phyloP scores from a whole-genome alignment of 139 green algal genomes.

The Auxenochlorella protothecoides region DNA sequence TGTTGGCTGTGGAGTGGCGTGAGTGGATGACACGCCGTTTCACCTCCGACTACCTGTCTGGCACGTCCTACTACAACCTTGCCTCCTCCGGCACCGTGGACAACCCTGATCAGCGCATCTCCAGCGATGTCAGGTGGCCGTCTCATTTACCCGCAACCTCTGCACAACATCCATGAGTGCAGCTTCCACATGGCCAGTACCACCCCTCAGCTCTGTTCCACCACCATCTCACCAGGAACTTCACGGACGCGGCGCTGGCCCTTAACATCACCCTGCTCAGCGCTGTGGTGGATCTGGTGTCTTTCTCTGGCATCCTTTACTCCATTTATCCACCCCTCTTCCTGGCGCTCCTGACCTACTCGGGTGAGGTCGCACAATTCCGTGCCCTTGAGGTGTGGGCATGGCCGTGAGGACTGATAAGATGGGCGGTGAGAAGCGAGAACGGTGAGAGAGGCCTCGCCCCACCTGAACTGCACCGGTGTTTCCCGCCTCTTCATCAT shows the following conservation, averaged over 20 bases:
- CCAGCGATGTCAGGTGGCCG: slow-evolving; percentile 57
- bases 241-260: slow-evolving; percentile 78
- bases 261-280: slow-evolving; percentile 83
- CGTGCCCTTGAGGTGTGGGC: too few relatives aligned
- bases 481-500: too few relatives aligned
- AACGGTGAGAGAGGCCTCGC: too few relatives aligned
- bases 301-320: slow-evolving; percentile 93
- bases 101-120: slow-evolving; percentile 88
- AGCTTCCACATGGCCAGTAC: too few relatives aligned
- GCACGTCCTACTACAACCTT: slow-evolving; percentile 58
- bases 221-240: slow-evolving; percentile 36
- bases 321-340: slow-evolving; percentile 97
- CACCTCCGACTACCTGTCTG: slow-evolving; percentile 76
- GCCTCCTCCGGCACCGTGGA: slow-evolving; percentile 78
- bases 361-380: slow-evolving; percentile 3
- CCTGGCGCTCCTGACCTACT: slow-evolving; percentile 80
- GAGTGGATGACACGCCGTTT: slow-evolving; percentile 83
- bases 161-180: too few relatives aligned
- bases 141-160: too few relatives aligned
- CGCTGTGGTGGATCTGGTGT: slow-evolving; percentile 79
- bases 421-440: too few relatives aligned
- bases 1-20: slow-evolving; percentile 86
- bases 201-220: too few relatives aligned
- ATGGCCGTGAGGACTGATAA: too few relatives aligned
- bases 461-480: too few relatives aligned